These are phyloP conservation scores for Pseudogymnoascus sp. DNA, from an alignment of 2,329 filamentous ascomycete genomes.

Conservation along the genomic window DNA sequence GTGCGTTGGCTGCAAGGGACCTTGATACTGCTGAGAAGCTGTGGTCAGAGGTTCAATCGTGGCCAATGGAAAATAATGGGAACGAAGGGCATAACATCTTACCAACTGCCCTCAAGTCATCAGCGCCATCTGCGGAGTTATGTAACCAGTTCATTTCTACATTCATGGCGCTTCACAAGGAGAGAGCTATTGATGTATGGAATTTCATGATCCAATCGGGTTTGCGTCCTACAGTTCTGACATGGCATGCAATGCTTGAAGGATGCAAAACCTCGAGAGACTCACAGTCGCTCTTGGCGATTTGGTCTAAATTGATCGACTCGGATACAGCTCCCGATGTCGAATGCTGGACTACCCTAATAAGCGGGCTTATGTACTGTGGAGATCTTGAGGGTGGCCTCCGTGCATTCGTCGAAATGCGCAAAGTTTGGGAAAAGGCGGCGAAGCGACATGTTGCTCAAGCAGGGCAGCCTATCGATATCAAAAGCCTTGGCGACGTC, in stretches of 20 bases:
- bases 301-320: slow-evolving; percentile 59
- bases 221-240: slow-evolving; percentile 52
- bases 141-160: slow-evolving; percentile 41
- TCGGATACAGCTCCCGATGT: slow-evolving; percentile 56
- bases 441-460: slow-evolving; percentile 20
- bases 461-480: slow-evolving; percentile 17
- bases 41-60: slow-evolving; percentile 22
- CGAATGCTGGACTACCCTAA: slow-evolving; percentile 62
- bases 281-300: slow-evolving; percentile 50
- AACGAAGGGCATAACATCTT: background rate
- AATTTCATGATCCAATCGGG: slow-evolving; percentile 48
- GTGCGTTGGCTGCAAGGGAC: slow-evolving; percentile 22
- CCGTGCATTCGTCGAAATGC: slow-evolving; percentile 60
- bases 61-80: slow-evolving; percentile 17
- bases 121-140: slow-evolving; percentile 23
- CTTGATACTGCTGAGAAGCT: slow-evolving; percentile 19
- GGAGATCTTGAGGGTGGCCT: slow-evolving; percentile 52
- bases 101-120: background rate
- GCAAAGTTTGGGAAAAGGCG: slow-evolving; percentile 44
- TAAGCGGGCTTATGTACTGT: slow-evolving; percentile 57
- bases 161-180: slow-evolving; percentile 38
- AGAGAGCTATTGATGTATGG: slow-evolving; percentile 48
- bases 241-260: slow-evolving; percentile 68
- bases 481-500: slow-evolving; percentile 26
- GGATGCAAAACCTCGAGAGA: slow-evolving; percentile 60